Evolutionary conservation across 2,329 filamentous ascomycete species (phyloP).

Genomic region (Sclerotinia sclerotiorum): DNA sequence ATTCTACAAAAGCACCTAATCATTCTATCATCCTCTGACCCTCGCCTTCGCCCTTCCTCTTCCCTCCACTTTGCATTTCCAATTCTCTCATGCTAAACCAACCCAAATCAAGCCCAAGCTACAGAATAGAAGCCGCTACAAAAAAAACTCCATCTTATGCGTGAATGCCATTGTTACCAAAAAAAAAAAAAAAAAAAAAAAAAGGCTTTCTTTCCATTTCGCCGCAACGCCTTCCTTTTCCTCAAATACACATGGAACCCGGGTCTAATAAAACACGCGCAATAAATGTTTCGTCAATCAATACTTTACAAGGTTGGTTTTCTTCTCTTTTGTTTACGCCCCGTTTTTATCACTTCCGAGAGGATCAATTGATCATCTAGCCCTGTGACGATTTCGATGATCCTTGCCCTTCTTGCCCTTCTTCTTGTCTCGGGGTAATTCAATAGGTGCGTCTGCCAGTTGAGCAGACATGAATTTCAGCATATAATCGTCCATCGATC

Average conservation of each 20-base stretch:
- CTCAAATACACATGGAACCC: conserved; percentile 31
- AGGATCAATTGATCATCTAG: conserved; percentile 32
- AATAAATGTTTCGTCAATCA: conserved; percentile 15
- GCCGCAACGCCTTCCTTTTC: conserved; percentile 23
- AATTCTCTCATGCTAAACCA: not conserved
- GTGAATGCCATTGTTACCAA: conserved; percentile 3
- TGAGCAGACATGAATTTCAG: conserved; percentile 64
- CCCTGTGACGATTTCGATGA: conserved; percentile 36
- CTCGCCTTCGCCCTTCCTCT: not conserved
- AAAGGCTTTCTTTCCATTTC: not conserved
- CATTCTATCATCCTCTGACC: conserved; percentile 13
- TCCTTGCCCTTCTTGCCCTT: conserved; percentile 52
- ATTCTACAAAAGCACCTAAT: not conserved
- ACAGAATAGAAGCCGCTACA: not conserved
- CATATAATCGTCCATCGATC: conserved; percentile 74
- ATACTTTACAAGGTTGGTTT: conserved; percentile 21
- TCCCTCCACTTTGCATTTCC: conserved; percentile 8
- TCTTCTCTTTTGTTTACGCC: not conserved
- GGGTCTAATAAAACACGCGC: conserved; percentile 25
- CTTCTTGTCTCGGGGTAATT: conserved; percentile 64
- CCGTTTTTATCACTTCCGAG: not conserved
- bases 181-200: conserved; percentile 1
- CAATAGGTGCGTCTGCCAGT: conserved; percentile 58
- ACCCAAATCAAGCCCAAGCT: not conserved
- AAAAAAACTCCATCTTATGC: conserved; percentile 18